Base-by-base conservation (phyloP, 106 monocot species). In the Hemerocallis citrina region DNA sequence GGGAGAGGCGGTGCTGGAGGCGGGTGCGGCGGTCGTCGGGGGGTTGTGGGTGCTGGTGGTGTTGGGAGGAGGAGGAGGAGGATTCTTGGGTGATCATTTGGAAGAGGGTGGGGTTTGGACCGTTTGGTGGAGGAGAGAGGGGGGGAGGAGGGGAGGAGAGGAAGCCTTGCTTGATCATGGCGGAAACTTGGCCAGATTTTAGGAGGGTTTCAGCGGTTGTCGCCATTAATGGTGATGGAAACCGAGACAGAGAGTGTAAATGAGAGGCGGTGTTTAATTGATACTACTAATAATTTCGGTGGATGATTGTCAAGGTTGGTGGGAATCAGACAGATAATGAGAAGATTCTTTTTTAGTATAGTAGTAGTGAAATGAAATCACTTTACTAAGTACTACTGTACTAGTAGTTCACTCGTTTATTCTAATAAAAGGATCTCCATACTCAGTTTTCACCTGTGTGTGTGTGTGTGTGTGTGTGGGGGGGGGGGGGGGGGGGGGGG, bases 131-230 rank as follows among this genome's bases (percentile, higher is more conserved):
- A 10, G 15, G 60, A 9, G 55, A 23, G 3, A 27, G 35, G 59
- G 27, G 64, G 41, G 76, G 59, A 52, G 28, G 54, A 33, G 55
- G 28, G 28, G 69, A 52, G 16, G 69, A 35, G 11, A 79, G 32
- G 65, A 67, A 81, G 14, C 85, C 85, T 24, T 71, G 77, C 31
- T 61, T 65, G n/a, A 80, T 57, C 79, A 80, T 79, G 69, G 80
- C 56, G 49, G 84, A 76, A 38, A 79, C 62, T 25, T 80, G 65
- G 34, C 74, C 73, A 22, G 57, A 34, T 34, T 71, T 76, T 0
- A 70, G 69, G 13, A 75, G 45, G 44, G 52, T 60, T 28, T 85
- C 70, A 8, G 76, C 77, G 22, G 24, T 43, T 23, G n/a, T n/a
- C 37, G 36, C 34, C 36, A 36, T 58, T 34, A 20, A 21, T 10